These are phyloP conservation scores for Pichia pseudocactophila DNA, from an alignment of 805 yeast species.

Conservation along the genomic window DNA sequence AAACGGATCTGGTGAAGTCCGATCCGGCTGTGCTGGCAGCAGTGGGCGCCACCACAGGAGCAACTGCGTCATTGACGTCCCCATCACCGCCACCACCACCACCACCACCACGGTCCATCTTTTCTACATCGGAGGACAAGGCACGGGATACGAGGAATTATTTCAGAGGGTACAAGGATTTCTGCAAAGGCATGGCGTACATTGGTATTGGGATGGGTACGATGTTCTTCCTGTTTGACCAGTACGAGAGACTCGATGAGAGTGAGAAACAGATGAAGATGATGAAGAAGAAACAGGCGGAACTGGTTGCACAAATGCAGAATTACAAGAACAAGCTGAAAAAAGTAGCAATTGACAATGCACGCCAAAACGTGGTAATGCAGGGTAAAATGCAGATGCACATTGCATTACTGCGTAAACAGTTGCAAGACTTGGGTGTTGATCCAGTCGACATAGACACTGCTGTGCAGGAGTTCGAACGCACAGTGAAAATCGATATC, in stretches of 20 bases:
- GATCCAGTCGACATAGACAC: constrained; percentile 50
- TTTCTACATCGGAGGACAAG: neutral
- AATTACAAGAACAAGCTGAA: constrained; percentile 45
- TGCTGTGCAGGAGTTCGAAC: constrained; percentile 48
- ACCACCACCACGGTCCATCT: neutral
- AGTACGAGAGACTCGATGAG: constrained; percentile 18
- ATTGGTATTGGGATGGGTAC: constrained; percentile 9
- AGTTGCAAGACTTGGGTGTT: constrained; percentile 45
- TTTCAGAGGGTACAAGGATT: constrained; percentile 7
- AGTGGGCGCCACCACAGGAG: neutral
- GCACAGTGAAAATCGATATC: constrained; percentile 47
- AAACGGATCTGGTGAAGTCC: neutral
- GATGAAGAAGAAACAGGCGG: constrained; percentile 22
- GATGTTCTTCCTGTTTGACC: constrained; percentile 10
- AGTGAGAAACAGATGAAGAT: constrained; percentile 19
- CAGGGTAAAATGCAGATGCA: constrained; percentile 59
- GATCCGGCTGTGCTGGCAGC: neutral
- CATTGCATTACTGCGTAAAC: constrained; percentile 55
- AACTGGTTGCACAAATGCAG: constrained; percentile 40
- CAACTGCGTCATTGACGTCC: too few species aligned
- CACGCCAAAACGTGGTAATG: constrained; percentile 37
- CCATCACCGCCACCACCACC: constrained; percentile 7
- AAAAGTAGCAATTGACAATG: constrained; percentile 41
- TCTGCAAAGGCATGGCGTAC: constrained; percentile 11
- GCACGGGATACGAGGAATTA: neutral